phyloP scores from a whole-genome alignment of 495 filamentous ascomycete genomes.

The Penicillium paradoxum region DNA sequence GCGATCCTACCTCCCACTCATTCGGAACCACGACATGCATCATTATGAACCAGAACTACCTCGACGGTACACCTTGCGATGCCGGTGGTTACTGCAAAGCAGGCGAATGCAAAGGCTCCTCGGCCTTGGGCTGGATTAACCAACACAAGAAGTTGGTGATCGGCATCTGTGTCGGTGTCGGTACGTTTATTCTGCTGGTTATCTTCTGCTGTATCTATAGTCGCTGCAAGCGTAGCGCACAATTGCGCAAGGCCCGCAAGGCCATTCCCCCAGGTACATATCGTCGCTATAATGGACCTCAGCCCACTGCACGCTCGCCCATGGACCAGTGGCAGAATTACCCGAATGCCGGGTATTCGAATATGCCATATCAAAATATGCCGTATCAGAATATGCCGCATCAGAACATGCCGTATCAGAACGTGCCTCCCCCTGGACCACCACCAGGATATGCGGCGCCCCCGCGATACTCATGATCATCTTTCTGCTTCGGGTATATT shows the following conservation, averaged over 20 bases:
- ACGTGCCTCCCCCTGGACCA: constrained; percentile 19
- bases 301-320: constrained; percentile 18
- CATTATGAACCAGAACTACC: constrained; percentile 84
- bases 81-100: constrained; percentile 76
- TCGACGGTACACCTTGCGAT: constrained; percentile 86
- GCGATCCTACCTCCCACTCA: constrained; percentile 56
- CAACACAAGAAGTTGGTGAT: constrained; percentile 72
- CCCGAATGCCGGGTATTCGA: constrained; percentile 23
- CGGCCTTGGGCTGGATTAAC: constrained; percentile 60
- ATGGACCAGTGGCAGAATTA: constrained; percentile 28
- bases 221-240: constrained; percentile 35
- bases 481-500: constrained; percentile 1
- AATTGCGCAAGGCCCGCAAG: constrained; percentile 27
- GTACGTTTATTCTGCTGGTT: constrained; percentile 59
- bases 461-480: constrained; percentile 16
- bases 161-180: constrained; percentile 63
- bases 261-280: constrained; percentile 20
- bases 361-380: no score
- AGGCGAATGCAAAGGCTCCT: constrained; percentile 64
- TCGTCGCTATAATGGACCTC: constrained; percentile 21
- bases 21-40: constrained; percentile 35
- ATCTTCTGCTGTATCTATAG: constrained; percentile 56
- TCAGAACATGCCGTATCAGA: constrained; percentile 26
- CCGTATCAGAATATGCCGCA: constrained; percentile 29
- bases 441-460: constrained; percentile 9